Evolutionary conservation across 2,329 filamentous ascomycete species (phyloP), one percentile per base, ranked within the genome.

Genomic region (Cladosporium oxysporum): DNA sequence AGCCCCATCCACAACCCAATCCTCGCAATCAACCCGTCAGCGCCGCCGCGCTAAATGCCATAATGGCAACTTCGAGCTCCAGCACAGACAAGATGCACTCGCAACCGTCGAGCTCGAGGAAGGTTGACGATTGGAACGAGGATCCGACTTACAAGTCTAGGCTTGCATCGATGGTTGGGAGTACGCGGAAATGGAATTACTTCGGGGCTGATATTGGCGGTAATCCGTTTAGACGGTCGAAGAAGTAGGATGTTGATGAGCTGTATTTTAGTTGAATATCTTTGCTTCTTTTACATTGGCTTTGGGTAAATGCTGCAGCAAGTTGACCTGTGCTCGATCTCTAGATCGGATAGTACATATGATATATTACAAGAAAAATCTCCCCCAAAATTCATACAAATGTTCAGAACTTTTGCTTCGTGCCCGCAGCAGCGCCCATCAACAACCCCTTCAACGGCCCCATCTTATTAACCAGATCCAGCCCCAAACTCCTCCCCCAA

Each of bases 391-490:
- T 41, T 58, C 21, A 21, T 41, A 55, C 29, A 55, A 55, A 31
- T 1, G 8, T 55, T 21, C 26, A 2, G 12, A 14, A 44, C 14
- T 33, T 41, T 41, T 29, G 55, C 33, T 62, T 62, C 47, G 59
- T 50, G 23, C 79, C 79, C 50, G 83, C 83, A 57, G 87, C 87
- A 70, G 83, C 82, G 70, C 87, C 87, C 94, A 98, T 98, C 68
- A 98, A 83, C 75, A 93, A 92, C 53, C 84, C 86, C 84, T 98
- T 98, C 65, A 97, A 74, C 44, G 90, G 87, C 0, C 87, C 85
- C 74, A 96, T 74, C 2, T 86, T 84, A 78, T 97, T 90, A 68
- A 97, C 90, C 8, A 90, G 87, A 68, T 83, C 86, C 68, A 98
- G 78, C 0, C 94, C 94, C 57, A 92, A 74, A 62, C 91, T 93